These are phyloP conservation scores for Allium fistulosum DNA, from an alignment of 106 monocot species.

Conservation along the genomic window DNA sequence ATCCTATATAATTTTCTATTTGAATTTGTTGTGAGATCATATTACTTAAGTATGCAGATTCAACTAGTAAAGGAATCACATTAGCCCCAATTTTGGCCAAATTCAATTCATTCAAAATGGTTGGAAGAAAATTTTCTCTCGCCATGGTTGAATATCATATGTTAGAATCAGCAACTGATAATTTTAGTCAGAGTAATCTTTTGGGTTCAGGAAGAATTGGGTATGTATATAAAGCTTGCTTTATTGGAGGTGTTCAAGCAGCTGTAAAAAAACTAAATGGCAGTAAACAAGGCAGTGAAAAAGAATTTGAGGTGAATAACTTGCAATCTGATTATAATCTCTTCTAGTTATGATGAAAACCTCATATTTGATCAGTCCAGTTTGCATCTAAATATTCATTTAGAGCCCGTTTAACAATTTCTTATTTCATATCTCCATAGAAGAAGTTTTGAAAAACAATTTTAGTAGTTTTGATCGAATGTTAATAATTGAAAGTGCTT, in stretches of 20 bases:
- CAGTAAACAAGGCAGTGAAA: background rate
- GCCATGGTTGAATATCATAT: conserved; percentile 49
- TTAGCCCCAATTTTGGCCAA: conserved; percentile 46
- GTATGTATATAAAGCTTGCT: conserved; percentile 63
- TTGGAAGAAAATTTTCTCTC: conserved; percentile 32
- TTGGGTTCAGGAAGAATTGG: conserved; percentile 72
- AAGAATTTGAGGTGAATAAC: background rate
- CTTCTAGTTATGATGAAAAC: no score
- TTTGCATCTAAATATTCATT: no score
- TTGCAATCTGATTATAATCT: background rate
- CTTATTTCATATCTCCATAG: no score
- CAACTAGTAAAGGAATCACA: conserved; percentile 16
- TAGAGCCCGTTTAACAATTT: no score
- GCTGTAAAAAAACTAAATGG: conserved; percentile 31
- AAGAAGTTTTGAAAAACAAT: no score
- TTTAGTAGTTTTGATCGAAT: no score
- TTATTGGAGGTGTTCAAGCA: conserved; percentile 43
- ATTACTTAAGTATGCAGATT: conserved; percentile 18
- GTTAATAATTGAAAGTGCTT: no score
- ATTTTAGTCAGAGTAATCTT: conserved; percentile 64
- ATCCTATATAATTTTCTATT: no score
- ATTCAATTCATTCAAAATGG: conserved; percentile 53
- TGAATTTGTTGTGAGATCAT: no score
- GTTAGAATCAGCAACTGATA: conserved; percentile 52
- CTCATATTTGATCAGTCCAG: no score